These are phyloP conservation scores for Peltaster fructicola DNA, from an alignment of 2,329 filamentous ascomycete species.

Conservation along the genomic window DNA sequence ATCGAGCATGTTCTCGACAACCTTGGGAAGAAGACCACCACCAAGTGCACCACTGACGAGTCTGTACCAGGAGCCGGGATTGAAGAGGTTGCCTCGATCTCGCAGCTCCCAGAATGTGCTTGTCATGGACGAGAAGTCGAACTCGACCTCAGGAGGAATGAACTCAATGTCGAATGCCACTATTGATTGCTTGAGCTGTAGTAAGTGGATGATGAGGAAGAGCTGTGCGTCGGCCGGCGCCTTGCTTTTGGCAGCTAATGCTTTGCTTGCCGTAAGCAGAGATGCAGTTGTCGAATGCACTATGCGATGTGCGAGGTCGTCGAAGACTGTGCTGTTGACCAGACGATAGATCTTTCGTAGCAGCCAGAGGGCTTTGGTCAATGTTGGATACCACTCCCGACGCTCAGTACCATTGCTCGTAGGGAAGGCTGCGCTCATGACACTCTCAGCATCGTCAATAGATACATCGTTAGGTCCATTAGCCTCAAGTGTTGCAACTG, in stretches of 20 bases:
- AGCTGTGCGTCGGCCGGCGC: slow-evolving; percentile 57
- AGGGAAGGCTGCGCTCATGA: slow-evolving; percentile 10
- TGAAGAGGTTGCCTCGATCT: slow-evolving; percentile 47
- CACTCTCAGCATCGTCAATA: slow-evolving; percentile 34
- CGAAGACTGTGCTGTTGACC: slow-evolving; percentile 51
- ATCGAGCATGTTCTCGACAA: slow-evolving; percentile 55
- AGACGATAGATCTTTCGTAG: slow-evolving; percentile 52
- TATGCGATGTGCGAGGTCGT: slow-evolving; percentile 60
- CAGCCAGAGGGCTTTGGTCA: slow-evolving; percentile 50
- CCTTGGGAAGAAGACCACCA: slow-evolving; percentile 40
- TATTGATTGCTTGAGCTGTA: slow-evolving; percentile 89
- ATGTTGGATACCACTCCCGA: slow-evolving; percentile 43
- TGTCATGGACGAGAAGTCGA: slow-evolving; percentile 49
- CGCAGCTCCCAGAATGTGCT: slow-evolving; percentile 51
- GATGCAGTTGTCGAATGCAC: slow-evolving; percentile 80
- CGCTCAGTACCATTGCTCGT: slow-evolving; percentile 7
- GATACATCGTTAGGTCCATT: slow-evolving; percentile 36
- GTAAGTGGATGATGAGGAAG: slow-evolving; percentile 86
- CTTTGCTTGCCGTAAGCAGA: slow-evolving; percentile 53
- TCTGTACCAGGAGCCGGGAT: slow-evolving; percentile 42
- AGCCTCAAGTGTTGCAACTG: slow-evolving; percentile 24
- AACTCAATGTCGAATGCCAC: slow-evolving; percentile 87
- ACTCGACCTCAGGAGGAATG: slow-evolving; percentile 44
- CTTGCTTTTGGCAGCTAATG: slow-evolving; percentile 45
- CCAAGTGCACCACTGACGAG: slow-evolving; percentile 30